Evolutionary conservation across 805 yeast species (phyloP).

Genomic region (Candida odintsovae): DNA sequence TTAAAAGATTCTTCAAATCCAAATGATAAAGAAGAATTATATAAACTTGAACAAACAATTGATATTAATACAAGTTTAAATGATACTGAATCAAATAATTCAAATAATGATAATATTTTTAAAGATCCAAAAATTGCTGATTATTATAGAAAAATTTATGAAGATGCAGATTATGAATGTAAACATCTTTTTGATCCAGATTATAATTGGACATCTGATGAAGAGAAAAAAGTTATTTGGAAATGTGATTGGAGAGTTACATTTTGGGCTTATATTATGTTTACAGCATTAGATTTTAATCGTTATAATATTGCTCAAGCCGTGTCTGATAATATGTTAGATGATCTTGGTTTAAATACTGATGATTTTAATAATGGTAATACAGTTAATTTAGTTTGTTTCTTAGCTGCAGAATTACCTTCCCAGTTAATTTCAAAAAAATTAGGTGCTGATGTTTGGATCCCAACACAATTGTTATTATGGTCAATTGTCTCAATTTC

Average conservation of each 20-base stretch:
- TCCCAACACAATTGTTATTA: constrained; percentile 50
- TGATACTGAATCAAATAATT: not conserved
- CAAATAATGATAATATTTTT: constrained; percentile 9
- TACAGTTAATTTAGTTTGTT: constrained; percentile 41
- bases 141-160: constrained; percentile 40
- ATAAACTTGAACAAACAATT: not conserved
- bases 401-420: constrained; percentile 60
- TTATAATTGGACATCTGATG: constrained; percentile 45
- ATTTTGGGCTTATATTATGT: constrained; percentile 51
- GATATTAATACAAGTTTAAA: not conserved
- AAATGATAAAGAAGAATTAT: not conserved
- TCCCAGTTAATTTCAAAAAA: constrained; percentile 57
- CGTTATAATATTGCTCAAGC: constrained; percentile 54
- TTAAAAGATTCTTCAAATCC: too few species aligned
- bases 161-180: constrained; percentile 46
- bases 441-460: constrained; percentile 56
- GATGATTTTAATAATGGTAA: constrained; percentile 54
- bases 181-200: constrained; percentile 49
- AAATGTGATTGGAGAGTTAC: constrained; percentile 51
- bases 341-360: constrained; percentile 45
- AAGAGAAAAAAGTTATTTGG: constrained; percentile 41
- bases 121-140: constrained; percentile 41
- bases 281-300: constrained; percentile 51
- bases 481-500: constrained; percentile 54
- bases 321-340: constrained; percentile 48